Evolutionary conservation across 2,329 filamentous ascomycete species (phyloP).

Genomic region (Arthrobotrys conoides): DNA sequence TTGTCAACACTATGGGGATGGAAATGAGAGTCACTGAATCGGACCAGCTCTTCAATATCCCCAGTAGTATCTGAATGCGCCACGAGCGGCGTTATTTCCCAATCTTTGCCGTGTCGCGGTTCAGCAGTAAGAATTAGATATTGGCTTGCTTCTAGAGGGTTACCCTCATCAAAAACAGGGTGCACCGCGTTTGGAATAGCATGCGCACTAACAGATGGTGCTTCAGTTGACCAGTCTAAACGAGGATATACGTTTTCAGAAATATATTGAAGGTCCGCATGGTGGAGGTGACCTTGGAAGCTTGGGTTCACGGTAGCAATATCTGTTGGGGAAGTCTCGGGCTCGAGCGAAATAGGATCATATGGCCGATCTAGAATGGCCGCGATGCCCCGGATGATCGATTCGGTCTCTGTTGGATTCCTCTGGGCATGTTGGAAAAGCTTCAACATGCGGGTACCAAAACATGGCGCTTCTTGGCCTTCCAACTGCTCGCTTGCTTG

Average conservation of each 20-base stretch:
- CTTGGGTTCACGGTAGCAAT: constrained; percentile 18
- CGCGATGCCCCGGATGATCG: constrained; percentile 43
- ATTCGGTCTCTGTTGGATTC: constrained; percentile 55
- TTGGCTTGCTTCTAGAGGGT: constrained; percentile 26
- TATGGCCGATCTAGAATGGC: constrained; percentile 51
- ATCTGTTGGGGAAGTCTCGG: constrained; percentile 28
- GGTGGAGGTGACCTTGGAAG: constrained; percentile 30
- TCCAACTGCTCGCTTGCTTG: constrained; percentile 52
- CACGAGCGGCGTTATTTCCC: constrained; percentile 48
- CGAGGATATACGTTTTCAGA: constrained; percentile 37
- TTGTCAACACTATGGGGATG: constrained; percentile 31
- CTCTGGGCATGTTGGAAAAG: constrained; percentile 56
- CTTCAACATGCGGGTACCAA: constrained; percentile 56
- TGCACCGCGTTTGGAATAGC: constrained; percentile 42
- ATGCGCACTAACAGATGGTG: constrained; percentile 12
- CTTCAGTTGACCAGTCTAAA: constrained; percentile 33
- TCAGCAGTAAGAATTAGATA: constrained; percentile 40
- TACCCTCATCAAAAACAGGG: constrained; percentile 17
- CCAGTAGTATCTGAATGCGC: constrained; percentile 35
- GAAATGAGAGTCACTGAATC: constrained; percentile 34
- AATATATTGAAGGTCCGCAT: constrained; percentile 28
- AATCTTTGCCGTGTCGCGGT: constrained; percentile 37
- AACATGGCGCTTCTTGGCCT: constrained; percentile 57
- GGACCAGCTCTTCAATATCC: constrained; percentile 27
- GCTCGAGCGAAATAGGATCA: constrained; percentile 35